phyloP scores from a whole-genome alignment of 306 rosid genomes.

The Prosopis cineraria region DNA sequence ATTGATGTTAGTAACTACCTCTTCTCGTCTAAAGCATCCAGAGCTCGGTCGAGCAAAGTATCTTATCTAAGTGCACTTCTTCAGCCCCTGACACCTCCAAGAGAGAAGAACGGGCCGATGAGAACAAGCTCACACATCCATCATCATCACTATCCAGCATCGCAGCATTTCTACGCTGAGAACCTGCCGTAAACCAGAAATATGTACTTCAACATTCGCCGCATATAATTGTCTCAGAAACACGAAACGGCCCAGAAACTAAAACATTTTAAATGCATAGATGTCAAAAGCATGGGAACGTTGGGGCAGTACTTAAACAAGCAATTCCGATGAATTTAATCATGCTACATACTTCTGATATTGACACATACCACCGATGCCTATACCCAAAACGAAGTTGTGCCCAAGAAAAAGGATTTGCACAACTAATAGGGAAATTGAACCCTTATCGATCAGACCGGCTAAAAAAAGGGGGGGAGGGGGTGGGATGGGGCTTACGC shows the following conservation, averaged over 20 bases:
- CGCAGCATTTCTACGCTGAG: conserved; percentile 74
- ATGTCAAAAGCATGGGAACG: not conserved
- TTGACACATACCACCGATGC: not conserved
- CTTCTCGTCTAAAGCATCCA: conserved; percentile 83
- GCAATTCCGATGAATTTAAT: not conserved
- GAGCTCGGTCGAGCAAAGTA: conserved; percentile 79
- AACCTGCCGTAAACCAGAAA: conserved; percentile 44
- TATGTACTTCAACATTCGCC: not conserved
- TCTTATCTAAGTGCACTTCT: conserved; percentile 65
- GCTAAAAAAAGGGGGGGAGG: not conserved
- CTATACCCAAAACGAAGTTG: not conserved
- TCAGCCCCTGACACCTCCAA: conserved; percentile 57
- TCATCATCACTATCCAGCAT: conserved; percentile 80
- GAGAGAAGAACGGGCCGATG: conserved; percentile 69
- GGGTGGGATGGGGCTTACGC: conserved; percentile 56
- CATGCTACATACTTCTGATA: not conserved
- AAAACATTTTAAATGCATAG: not conserved
- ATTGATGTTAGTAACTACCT: conserved; percentile 47
- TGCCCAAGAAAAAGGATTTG: not conserved
- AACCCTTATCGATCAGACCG: not conserved
- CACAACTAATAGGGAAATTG: not conserved
- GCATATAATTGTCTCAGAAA: not conserved
- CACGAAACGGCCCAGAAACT: not conserved
- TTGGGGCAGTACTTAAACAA: not conserved
- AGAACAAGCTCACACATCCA: conserved; percentile 81